Evolutionary conservation across 2,329 filamentous ascomycete genomes (phyloP).

Genomic region (Epichloe amarillans): DNA sequence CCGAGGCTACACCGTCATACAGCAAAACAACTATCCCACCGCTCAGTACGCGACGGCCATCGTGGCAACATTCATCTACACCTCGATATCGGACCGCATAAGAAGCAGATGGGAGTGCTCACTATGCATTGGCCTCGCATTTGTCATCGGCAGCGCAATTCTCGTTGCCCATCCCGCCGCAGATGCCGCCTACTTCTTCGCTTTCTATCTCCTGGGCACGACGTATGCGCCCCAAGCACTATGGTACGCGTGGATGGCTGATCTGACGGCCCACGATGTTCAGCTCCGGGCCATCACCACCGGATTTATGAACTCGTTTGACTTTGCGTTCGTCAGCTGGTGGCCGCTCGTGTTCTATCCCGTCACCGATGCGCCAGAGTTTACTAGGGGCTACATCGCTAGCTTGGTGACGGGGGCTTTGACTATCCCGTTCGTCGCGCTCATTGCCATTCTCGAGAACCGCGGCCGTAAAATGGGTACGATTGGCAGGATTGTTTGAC

Average conservation of each 20-base stretch:
- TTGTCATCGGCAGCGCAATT: slow-evolving; percentile 26
- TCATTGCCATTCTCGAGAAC: slow-evolving; percentile 25
- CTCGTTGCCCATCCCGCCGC: slow-evolving; percentile 19
- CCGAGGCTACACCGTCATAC: slow-evolving; percentile 26
- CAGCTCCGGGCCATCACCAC: slow-evolving; percentile 31
- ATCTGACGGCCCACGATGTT: slow-evolving; percentile 24
- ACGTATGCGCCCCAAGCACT: slow-evolving; percentile 31
- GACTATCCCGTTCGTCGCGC: slow-evolving; percentile 21
- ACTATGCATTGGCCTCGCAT: slow-evolving; percentile 27
- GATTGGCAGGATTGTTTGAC: slow-evolving; percentile 13
- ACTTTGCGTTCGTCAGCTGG: slow-evolving; percentile 29
- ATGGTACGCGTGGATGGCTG: slow-evolving; percentile 34
- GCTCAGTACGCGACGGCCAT: slow-evolving; percentile 28
- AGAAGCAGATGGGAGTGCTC: slow-evolving; percentile 30
- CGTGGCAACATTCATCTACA: slow-evolving; percentile 26
- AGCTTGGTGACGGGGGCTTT: slow-evolving; percentile 24
- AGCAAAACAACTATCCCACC: slow-evolving; percentile 32
- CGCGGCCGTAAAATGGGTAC: slow-evolving; percentile 12
- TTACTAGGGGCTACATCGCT: slow-evolving; percentile 24
- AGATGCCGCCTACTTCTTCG: slow-evolving; percentile 27
- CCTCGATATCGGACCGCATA: slow-evolving; percentile 26
- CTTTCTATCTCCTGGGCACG: slow-evolving; percentile 30
- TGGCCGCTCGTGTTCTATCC: slow-evolving; percentile 28
- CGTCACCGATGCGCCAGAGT: slow-evolving; percentile 26
- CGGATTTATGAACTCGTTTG: slow-evolving; percentile 29